phyloP scores from a whole-genome alignment of 345 rosid genomes.

The Carallia pectinifolia region DNA sequence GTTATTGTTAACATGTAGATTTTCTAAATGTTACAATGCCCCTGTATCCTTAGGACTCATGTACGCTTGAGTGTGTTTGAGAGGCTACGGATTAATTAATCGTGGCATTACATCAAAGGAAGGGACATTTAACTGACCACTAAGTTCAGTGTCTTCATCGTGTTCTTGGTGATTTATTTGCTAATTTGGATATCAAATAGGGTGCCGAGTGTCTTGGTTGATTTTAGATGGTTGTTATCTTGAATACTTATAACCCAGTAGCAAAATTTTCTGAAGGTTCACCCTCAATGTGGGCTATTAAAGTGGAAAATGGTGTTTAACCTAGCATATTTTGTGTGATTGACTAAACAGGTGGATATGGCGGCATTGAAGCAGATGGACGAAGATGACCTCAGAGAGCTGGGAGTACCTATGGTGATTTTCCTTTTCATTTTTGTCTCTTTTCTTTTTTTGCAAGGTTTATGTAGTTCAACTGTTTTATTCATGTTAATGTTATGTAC shows the following conservation, averaged over 20 bases:
- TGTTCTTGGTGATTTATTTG: background rate
- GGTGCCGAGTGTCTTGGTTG: background rate
- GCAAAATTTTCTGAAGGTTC: background rate
- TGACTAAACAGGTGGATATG: conserved; percentile 78
- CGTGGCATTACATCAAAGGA: too few relatives aligned
- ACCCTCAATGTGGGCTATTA: too few relatives aligned
- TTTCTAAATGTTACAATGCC: background rate
- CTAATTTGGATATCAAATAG: background rate
- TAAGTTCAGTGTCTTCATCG: too few relatives aligned
- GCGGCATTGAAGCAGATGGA: conserved; percentile 86
- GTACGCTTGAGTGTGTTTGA: background rate
- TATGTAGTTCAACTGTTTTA: background rate
- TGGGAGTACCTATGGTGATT: conserved; percentile 92
- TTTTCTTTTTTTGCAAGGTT: background rate
- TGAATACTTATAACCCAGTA: background rate
- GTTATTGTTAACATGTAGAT: too few relatives aligned
- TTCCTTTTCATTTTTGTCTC: conserved; percentile 2
- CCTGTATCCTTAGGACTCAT: background rate
- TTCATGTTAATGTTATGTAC: background rate
- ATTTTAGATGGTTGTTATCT: background rate
- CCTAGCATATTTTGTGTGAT: conserved; percentile 17
- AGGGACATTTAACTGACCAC: too few relatives aligned
- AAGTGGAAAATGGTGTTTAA: too few relatives aligned
- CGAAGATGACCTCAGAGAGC: conserved; percentile 86
- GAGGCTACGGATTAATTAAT: background rate